Evolutionary conservation across 2,329 filamentous ascomycete genomes (phyloP).

Genomic region (Penicillium sp.): DNA sequence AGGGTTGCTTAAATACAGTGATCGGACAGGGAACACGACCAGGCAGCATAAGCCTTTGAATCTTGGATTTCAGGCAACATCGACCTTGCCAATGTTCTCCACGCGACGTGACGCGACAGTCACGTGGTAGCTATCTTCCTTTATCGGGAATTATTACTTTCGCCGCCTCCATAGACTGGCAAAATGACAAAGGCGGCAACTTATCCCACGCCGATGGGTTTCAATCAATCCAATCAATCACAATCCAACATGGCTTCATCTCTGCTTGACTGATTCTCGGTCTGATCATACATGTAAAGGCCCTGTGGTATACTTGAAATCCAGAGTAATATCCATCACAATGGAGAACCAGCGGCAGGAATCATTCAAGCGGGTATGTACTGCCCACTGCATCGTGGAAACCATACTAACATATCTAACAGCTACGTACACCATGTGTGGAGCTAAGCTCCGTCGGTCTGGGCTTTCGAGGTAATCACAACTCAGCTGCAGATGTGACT

Average conservation of each 20-base stretch:
- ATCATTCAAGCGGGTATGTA: slow-evolving; percentile 42
- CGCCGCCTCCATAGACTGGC: slow-evolving; percentile 27
- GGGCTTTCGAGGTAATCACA: slow-evolving; percentile 49
- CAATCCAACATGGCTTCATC: not conserved
- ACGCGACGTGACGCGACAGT: slow-evolving; percentile 20
- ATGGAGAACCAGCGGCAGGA: slow-evolving; percentile 44
- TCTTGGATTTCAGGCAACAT: not conserved
- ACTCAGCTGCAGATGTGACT: slow-evolving; percentile 49
- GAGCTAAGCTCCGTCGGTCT: slow-evolving; percentile 57
- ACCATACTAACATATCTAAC: slow-evolving; percentile 21
- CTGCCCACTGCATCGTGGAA: not conserved
- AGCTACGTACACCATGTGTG: slow-evolving; percentile 62
- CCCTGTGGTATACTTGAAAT: not conserved
- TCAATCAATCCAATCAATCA: not conserved
- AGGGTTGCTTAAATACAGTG: not conserved
- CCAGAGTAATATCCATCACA: not conserved
- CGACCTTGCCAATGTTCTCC: slow-evolving; percentile 9
- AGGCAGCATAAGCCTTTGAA: not conserved
- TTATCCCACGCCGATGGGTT: slow-evolving; percentile 1
- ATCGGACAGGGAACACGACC: not conserved
- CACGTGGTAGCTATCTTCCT: slow-evolving; percentile 20
- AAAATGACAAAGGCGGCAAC: slow-evolving; percentile 25
- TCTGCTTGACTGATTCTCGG: not conserved
- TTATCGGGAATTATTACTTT: not conserved
- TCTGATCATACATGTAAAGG: not conserved